phyloP scores from a whole-genome alignment of 257 asterid species.

The Gynochthodes officinalis region DNA sequence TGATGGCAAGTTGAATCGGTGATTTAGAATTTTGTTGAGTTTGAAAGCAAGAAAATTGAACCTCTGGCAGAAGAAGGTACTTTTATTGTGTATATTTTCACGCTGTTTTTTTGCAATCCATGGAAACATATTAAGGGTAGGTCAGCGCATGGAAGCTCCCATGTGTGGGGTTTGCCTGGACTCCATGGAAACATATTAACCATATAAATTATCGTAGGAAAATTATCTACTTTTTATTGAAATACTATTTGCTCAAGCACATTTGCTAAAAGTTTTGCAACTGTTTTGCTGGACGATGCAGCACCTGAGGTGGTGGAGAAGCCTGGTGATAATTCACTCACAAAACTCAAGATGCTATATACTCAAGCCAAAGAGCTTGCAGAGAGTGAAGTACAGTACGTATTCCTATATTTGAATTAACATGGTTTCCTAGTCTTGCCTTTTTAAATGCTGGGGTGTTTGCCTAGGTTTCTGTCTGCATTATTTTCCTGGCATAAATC shows the following conservation, averaged over 20 bases:
- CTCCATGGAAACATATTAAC: not conserved
- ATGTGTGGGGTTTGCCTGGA: too few species aligned
- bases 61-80: not conserved
- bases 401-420: not conserved
- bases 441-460: not conserved
- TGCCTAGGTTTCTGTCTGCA: not conserved
- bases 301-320: slow-evolving; percentile 89
- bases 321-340: slow-evolving; percentile 78
- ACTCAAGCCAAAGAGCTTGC: slow-evolving; percentile 87
- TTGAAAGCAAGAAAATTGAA: not conserved
- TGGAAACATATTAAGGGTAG: not conserved
- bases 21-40: not conserved
- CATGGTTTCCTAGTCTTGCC: slow-evolving; percentile 15
- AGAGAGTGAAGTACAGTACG: slow-evolving; percentile 73
- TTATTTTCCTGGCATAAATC: not conserved
- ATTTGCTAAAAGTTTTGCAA: not conserved
- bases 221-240: too few species aligned
- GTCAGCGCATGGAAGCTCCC: too few species aligned
- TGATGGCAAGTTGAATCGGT: not conserved
- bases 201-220: not conserved
- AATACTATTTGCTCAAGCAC: not conserved
- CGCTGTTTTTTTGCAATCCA: not conserved
- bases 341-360: slow-evolving; percentile 68
- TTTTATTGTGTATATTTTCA: not conserved
- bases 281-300: slow-evolving; percentile 30